Base-by-base conservation (phyloP, 2,329 filamentous ascomycete genomes). In the Davidsoniella virescens region DNA sequence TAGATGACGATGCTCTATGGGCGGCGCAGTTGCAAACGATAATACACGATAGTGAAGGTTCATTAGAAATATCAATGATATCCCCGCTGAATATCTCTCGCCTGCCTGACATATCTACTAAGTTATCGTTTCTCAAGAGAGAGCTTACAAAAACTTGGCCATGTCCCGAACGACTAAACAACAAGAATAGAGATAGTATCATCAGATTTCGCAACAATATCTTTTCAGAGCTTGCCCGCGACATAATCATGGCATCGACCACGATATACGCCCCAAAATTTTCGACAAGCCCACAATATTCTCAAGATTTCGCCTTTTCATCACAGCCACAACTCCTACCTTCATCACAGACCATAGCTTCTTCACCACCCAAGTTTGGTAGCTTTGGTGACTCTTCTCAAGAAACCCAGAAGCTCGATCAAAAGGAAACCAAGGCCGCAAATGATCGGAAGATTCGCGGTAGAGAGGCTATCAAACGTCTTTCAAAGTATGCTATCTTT, bases 401-500 rank as follows among this genome's bases (percentile, higher is more conserved):
- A 37, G 16, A 25, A 17, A 26, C 40, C 33, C 40, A 43, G 26
- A 49, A 49, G 25, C n/a, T n/a, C 12, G 39, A 20, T 25, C 40
- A 18, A 9, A 49, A 38, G 16, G 40, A 20, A 29, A 17, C 23
- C 7, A 9, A 29, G 10, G 40, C 47, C 14, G 36, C 33, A 8
- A 49, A 38, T 18, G 29, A 49, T 10, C 47, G 47, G 26, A 44
- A 26, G 12, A 41, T 33, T 5, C 47, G 47, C 12, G 47, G 47
- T 5, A 41, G 65, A 51, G 58, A 54, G 18, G 62, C 62, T 3
- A 55, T 65, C 33, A 57, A 59, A n/a, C 61, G 65, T 12, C 57
- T 68, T 1, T 59, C 58, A 23, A 59, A 66, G 2, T 59, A 67
- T 5, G 60, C 60, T 1, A 59, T 64, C 4, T 60, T 59, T 0